Base-by-base conservation (phyloP, 306 rosid species). In the Quercus aquifolioides region DNA sequence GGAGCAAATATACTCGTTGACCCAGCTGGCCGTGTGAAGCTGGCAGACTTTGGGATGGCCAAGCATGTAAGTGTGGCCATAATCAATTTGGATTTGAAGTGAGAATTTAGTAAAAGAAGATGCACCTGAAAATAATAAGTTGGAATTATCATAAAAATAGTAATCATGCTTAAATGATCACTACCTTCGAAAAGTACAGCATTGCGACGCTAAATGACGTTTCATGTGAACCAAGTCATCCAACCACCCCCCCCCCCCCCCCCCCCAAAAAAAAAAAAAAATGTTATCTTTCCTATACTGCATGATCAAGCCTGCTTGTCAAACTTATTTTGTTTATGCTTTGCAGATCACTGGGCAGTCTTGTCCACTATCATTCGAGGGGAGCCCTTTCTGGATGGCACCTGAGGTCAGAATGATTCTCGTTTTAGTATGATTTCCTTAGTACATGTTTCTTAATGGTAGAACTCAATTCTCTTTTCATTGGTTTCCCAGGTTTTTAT, bases 341-440 rank as follows among this genome's bases (percentile, higher is more conserved):
- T 77, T 89, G 84, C 90, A 96, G 99, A 93, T 96, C 67, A 85
- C 91, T 7, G 98, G 99, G 74, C 93, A 93, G 78, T 90, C 94
- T 5, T 91, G 97, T 80, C 98, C 97, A 19, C 84, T 96, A 81
- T 96, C 99, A 69, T 90, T 93, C 86, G 93, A 91, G 89, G 99
- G 99, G 80, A 96, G 98, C 87, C 99, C 99, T 73, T 96, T 91
- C 78, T 96, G 99, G 99, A 96, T 96, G 99, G 99, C 99, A 75
- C 98, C 99, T 52, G 99, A 96, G 99, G 99, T 96, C 76, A 73
- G 76, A 78, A 74, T 41, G 26, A 69, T 84, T 46, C 68, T 59
- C 38, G 14, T 68, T 59, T 80, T 71, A 26, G 52, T 54, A 63
- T 65, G 21, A 5, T 54, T 75, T 81, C 73, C 75, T 71, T 71